Conservation (phyloP, 768 basidiomycete species). For the Podaxis pistillaris region DNA sequence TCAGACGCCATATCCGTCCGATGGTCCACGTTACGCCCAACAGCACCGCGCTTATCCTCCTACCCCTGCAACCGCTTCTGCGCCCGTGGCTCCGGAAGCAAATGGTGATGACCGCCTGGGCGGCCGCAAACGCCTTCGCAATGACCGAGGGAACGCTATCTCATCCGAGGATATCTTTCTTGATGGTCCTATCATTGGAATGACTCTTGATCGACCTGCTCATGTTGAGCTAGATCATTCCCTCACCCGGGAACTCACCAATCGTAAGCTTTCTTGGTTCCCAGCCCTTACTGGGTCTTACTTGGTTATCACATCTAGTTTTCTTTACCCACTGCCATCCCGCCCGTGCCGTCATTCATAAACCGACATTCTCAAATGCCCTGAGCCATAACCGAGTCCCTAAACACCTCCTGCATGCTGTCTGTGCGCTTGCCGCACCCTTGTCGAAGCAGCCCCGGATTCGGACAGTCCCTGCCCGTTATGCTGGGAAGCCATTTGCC, state of each 20-base stretch:
- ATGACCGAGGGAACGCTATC: conserved; percentile 37
- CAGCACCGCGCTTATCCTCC: conserved; percentile 19
- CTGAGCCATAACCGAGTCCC: conserved; percentile 70
- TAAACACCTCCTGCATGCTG: conserved; percentile 64
- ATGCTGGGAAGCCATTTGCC: conserved; percentile 55
- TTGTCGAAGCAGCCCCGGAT: conserved; percentile 65
- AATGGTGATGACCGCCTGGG: conserved; percentile 41
- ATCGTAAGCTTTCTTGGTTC: conserved; percentile 46
- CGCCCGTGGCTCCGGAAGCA: conserved; percentile 22
- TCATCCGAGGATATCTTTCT: conserved; percentile 38
- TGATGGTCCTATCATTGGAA: conserved; percentile 35
- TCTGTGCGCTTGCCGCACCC: conserved; percentile 79
- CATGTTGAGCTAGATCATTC: conserved; percentile 53
- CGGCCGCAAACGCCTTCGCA: conserved; percentile 50
- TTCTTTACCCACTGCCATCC: conserved; percentile 85
- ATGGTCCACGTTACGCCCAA: conserved; percentile 27
- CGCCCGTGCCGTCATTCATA: conserved; percentile 73
- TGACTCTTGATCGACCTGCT: conserved; percentile 40
- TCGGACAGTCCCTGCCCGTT: conserved; percentile 52
- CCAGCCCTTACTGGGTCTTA: conserved; percentile 12
- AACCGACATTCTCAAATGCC: conserved; percentile 68
- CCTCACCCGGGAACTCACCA: conserved; percentile 71
- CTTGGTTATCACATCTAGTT: conserved; percentile 39
- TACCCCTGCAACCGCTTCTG: conserved; percentile 16
- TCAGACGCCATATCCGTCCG: conserved; percentile 23